Evolutionary conservation across 2,329 filamentous ascomycete species (phyloP).

Genomic region (Leptographium flavum): DNA sequence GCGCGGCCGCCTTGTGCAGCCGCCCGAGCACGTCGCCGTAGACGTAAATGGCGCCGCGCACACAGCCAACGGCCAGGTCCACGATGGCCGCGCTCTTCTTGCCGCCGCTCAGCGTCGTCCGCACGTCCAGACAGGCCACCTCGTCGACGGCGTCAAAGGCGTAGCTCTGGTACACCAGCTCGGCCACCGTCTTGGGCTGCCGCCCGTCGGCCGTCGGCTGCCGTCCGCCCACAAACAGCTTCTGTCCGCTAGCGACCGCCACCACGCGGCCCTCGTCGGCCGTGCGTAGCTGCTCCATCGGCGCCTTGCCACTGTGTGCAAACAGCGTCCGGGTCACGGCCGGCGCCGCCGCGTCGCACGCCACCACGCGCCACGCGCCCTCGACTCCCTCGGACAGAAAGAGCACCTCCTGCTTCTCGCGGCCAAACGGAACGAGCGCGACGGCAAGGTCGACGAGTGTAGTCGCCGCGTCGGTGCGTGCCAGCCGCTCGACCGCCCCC

Average conservation of each 20-base stretch:
- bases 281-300: slow-evolving; percentile 33
- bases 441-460: slow-evolving; percentile 29
- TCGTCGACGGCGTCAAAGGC: slow-evolving; percentile 46
- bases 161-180: slow-evolving; percentile 40
- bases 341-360: slow-evolving; percentile 21
- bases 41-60: slow-evolving; percentile 63
- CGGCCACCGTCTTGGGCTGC: slow-evolving; percentile 20
- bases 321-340: slow-evolving; percentile 7
- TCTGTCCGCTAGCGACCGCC: slow-evolving; percentile 35
- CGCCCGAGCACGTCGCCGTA: slow-evolving; percentile 61
- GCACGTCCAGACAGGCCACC: slow-evolving; percentile 53
- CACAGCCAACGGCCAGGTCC: slow-evolving; percentile 65
- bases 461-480: slow-evolving; percentile 20
- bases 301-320: slow-evolving; percentile 6
- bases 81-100: slow-evolving; percentile 13
- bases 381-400: slow-evolving; percentile 29
- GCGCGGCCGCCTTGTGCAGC: slow-evolving; percentile 30
- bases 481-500: slow-evolving; percentile 25
- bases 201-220: slow-evolving; percentile 17
- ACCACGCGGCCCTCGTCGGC: slow-evolving; percentile 41
- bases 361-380: slow-evolving; percentile 26
- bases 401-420: slow-evolving; percentile 27
- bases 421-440: slow-evolving; percentile 22
- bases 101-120: slow-evolving; percentile 23
- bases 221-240: slow-evolving; percentile 46